These are phyloP conservation scores for Citrus inodora DNA, from an alignment of 345 rosid species.

Conservation along the genomic window DNA sequence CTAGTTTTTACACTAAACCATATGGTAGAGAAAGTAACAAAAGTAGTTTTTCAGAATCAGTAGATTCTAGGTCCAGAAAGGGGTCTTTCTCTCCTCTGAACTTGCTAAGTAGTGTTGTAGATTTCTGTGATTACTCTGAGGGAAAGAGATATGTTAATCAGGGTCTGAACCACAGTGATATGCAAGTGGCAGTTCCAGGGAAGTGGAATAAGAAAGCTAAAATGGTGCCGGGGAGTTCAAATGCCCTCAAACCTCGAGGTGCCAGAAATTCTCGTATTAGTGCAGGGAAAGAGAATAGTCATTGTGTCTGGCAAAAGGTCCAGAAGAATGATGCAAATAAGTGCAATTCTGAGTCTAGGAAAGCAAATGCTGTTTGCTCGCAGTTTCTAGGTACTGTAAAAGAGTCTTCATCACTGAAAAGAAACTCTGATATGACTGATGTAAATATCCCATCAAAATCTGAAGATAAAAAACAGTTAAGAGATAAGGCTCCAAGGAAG, in stretches of 20 bases:
- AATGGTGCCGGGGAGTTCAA: conserved; percentile 22
- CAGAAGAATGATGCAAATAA: conserved; percentile 31
- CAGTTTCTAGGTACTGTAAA: conserved; percentile 13
- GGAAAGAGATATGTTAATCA: conserved; percentile 10
- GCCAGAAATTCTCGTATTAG: conserved; percentile 21
- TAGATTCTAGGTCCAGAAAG: conserved; percentile 11
- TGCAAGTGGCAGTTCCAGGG: conserved; percentile 17
- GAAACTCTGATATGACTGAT: conserved; percentile 18
- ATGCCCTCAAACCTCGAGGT: conserved; percentile 21
- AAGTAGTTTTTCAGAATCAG: conserved; percentile 15
- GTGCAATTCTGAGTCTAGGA: conserved; percentile 21
- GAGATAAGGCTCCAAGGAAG: conserved; percentile 29
- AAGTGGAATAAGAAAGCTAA: conserved; percentile 30
- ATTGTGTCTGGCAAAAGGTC: conserved; percentile 54
- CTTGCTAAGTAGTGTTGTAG: conserved; percentile 16
- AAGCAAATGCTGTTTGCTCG: conserved; percentile 12
- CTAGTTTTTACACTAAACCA: conserved; percentile 13
- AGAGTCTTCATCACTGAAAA: conserved; percentile 18
- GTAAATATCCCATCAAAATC: conserved; percentile 12
- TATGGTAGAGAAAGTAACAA: conserved; percentile 7
- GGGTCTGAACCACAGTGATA: conserved; percentile 3
- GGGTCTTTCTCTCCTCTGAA: conserved; percentile 7
- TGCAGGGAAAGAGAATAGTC: conserved; percentile 33
- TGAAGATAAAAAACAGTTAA: conserved; percentile 25
- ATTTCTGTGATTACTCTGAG: conserved; percentile 12